Percentiles rank a stretch among this genome's conserved stretches.
These are phyloP conservation scores for Chalciporus piperatoides DNA, from an alignment of 1,284 basidiomycete species.

Conservation along the genomic window DNA sequence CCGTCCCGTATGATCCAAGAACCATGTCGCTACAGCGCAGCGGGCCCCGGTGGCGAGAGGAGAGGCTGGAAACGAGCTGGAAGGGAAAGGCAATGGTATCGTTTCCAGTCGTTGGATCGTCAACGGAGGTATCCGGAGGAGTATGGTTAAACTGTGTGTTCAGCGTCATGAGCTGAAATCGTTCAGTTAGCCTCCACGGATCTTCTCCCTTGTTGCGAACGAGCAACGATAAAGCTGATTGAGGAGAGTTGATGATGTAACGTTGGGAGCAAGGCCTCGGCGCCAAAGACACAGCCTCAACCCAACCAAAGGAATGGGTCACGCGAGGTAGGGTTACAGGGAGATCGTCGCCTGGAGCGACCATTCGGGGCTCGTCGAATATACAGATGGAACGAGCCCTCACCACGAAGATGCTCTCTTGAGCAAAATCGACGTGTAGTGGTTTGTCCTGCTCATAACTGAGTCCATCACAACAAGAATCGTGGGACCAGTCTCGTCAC, in stretches of 20 bases:
- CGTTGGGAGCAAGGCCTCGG: constrained; percentile 19
- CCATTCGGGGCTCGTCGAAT: constrained; percentile 43
- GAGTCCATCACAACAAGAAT: constrained; percentile 14
- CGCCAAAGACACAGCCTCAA: constrained; percentile 51
- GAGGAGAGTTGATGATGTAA: constrained; percentile 1
- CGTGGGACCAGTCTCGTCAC: constrained; percentile 12
- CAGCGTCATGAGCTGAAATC: constrained; percentile 47
- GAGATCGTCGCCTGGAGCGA: constrained; percentile 11
- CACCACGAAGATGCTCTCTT: constrained; percentile 49
- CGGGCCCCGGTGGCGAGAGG: constrained; percentile 39
- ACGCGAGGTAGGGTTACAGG: constrained; percentile 37
- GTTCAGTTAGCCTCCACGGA: constrained; percentile 49
- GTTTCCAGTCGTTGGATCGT: constrained; percentile 11
- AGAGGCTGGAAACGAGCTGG: constrained; percentile 33
- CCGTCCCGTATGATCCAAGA: constrained; percentile 51
- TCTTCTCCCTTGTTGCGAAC: constrained; percentile 54
- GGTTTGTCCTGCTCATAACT: constrained; percentile 39
- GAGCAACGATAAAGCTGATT: constrained; percentile 44
- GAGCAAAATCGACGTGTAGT: constrained; percentile 48
- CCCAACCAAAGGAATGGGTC: constrained; percentile 57
- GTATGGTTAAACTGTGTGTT: constrained; percentile 10
- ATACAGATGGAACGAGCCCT: constrained; percentile 55
- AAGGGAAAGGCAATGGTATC: constrained; percentile 42
- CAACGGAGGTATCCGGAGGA: constrained; percentile 1
- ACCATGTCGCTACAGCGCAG: constrained; percentile 49